Percentiles rank a stretch among this genome's conserved stretches.
Evolutionary conservation across 192 early-diverging fungal genomes (phyloP).

Genomic region (Radiomyces spectabilis): DNA sequence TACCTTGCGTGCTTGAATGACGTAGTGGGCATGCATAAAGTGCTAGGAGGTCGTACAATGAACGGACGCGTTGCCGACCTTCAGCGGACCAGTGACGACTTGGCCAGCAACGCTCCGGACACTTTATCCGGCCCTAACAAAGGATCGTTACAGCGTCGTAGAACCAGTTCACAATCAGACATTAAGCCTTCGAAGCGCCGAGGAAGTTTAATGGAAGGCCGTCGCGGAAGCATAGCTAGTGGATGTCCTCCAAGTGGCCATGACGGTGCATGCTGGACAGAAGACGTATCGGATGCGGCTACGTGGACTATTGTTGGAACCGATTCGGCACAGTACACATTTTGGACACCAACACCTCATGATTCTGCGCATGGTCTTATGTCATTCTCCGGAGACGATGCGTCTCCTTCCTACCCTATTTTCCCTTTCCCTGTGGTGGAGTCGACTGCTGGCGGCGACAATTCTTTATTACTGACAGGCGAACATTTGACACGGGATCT

Average conservation of each 20-base stretch:
- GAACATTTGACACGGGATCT: slow-evolving; percentile 61
- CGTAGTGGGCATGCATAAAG: slow-evolving; percentile 68
- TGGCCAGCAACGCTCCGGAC: too few relatives aligned
- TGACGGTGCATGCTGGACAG: slow-evolving; percentile 49
- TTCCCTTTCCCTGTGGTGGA: background rate
- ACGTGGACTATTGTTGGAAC: slow-evolving; percentile 94
- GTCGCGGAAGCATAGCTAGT: too few relatives aligned
- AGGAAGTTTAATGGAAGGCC: too few relatives aligned
- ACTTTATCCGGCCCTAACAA: too few relatives aligned
- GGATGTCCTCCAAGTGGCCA: too few relatives aligned
- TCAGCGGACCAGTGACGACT: too few relatives aligned
- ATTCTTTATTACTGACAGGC: slow-evolving; percentile 47
- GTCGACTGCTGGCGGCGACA: background rate
- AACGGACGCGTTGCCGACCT: too few relatives aligned
- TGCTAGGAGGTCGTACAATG: too few relatives aligned
- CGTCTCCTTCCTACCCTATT: background rate
- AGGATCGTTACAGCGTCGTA: too few relatives aligned
- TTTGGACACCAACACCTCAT: slow-evolving; percentile 33
- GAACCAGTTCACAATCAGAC: too few relatives aligned
- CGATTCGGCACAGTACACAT: slow-evolving; percentile 49
- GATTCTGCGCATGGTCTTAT: too few relatives aligned
- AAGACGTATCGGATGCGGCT: slow-evolving; percentile 77
- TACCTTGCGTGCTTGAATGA: slow-evolving; percentile 72
- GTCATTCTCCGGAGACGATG: slow-evolving; percentile 7
- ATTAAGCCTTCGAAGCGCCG: too few relatives aligned